Conservation (phyloP, 2,329 filamentous ascomycete species). For the Ophiostoma himal-ulmi region DNA sequence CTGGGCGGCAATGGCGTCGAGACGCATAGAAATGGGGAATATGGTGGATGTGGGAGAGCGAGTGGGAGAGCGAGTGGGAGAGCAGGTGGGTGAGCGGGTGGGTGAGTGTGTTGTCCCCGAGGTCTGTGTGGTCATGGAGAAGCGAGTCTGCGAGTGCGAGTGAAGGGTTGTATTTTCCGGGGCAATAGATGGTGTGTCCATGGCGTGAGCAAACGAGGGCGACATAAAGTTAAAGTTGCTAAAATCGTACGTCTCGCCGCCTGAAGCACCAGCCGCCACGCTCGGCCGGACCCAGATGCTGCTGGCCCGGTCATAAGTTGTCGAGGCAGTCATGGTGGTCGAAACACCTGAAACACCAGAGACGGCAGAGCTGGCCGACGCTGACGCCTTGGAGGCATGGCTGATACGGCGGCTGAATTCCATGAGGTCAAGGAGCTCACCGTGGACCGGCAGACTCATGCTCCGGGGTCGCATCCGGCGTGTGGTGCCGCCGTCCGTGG, state of each 20-base stretch:
- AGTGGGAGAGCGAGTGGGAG: constrained; percentile 4
- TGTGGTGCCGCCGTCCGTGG: constrained; percentile 27
- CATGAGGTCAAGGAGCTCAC: constrained; percentile 14
- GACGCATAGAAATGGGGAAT: constrained; percentile 22
- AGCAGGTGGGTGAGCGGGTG: not conserved
- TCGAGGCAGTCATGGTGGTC: constrained; percentile 29
- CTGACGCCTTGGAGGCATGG: constrained; percentile 29
- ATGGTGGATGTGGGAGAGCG: constrained; percentile 21
- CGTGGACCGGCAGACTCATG: constrained; percentile 46
- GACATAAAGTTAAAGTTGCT: constrained; percentile 18
- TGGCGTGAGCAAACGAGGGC: not conserved
- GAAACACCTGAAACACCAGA: not conserved
- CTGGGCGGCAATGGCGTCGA: constrained; percentile 21
- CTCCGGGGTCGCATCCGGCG: constrained; percentile 39
- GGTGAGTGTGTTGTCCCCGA: constrained; percentile 9
- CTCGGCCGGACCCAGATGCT: constrained; percentile 19
- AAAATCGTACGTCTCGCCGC: constrained; percentile 19
- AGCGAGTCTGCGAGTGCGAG: not conserved
- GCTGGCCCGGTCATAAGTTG: constrained; percentile 32
- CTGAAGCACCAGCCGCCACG: constrained; percentile 15
- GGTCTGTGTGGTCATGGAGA: not conserved
- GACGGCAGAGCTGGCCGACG: not conserved
- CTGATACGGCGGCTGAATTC: constrained; percentile 16
- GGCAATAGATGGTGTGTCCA: not conserved
- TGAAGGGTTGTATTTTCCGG: not conserved